Percentiles rank a stretch among this genome's conserved stretches.
These are phyloP conservation scores for Sarocladiaceae sp. DNA, from an alignment of 2,329 filamentous ascomycete genomes.

Conservation along the genomic window DNA sequence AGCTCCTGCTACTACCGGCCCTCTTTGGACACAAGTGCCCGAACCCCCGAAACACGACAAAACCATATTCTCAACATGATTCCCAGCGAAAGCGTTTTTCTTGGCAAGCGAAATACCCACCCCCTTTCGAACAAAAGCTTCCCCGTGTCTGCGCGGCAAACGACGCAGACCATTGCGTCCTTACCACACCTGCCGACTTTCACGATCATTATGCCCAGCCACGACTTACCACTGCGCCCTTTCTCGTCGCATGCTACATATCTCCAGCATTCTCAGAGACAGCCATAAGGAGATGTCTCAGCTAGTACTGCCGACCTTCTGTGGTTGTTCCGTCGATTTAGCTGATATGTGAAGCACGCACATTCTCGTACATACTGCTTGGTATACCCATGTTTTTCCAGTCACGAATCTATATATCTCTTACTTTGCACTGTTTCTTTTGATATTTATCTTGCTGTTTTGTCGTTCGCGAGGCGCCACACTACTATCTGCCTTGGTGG, in stretches of 20 bases:
- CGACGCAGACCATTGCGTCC: too few species aligned
- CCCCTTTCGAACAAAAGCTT: neutral
- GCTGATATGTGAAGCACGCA: neutral
- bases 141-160: too few species aligned
- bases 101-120: slow-evolving; percentile 8
- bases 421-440: neutral
- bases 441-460: neutral
- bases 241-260: too few species aligned
- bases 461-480: neutral
- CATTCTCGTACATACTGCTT: slow-evolving; percentile 7
- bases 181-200: neutral
- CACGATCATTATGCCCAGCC: neutral
- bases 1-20: too few species aligned
- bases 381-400: slow-evolving; percentile 8
- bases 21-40: too few species aligned
- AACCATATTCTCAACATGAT: neutral
- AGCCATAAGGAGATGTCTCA: too few species aligned
- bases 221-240: too few species aligned
- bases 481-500: neutral
- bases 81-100: neutral
- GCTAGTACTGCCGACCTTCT: too few species aligned
- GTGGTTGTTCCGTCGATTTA: too few species aligned
- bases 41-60: neutral
- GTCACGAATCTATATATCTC: neutral
- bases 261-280: too few species aligned